phyloP scores from a whole-genome alignment of 1,139 yeast genomes.

The Geotrichum histeridarum region DNA sequence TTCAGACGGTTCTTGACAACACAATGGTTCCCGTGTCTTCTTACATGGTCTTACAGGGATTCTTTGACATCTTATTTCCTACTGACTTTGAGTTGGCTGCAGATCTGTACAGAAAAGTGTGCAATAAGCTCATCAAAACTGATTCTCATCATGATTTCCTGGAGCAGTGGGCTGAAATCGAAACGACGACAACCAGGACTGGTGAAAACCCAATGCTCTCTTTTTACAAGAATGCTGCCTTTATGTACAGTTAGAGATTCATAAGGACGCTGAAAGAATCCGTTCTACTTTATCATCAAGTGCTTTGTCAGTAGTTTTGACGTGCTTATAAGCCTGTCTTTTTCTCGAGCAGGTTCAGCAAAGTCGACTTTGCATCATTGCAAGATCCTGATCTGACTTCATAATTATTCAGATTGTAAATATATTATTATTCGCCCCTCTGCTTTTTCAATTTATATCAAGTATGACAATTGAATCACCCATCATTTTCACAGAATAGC shows the following conservation, averaged over 20 bases:
- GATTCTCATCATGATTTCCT: constrained; percentile 62
- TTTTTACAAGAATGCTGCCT: constrained; percentile 71
- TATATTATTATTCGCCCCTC: too few species aligned
- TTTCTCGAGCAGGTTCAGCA: too few species aligned
- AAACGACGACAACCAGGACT: constrained; percentile 60
- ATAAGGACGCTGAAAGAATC: neutral
- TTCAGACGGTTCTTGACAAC: constrained; percentile 68
- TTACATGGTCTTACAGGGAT: constrained; percentile 79
- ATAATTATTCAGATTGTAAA: too few species aligned
- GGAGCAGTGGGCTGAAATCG: constrained; percentile 65
- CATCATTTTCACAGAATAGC: too few species aligned
- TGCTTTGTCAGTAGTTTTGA: too few species aligned
- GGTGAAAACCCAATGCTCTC: constrained; percentile 90
- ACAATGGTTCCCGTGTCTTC: constrained; percentile 66
- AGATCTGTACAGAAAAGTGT: constrained; percentile 58
- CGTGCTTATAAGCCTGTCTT: neutral
- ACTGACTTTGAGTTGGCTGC: constrained; percentile 66
- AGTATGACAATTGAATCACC: too few species aligned
- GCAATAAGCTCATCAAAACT: constrained; percentile 55
- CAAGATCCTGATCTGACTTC: too few species aligned
- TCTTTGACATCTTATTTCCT: constrained; percentile 81
- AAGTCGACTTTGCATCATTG: too few species aligned
- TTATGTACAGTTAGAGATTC: constrained; percentile 47
- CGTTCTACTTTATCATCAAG: neutral
- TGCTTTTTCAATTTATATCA: too few species aligned